Base-by-base conservation (phyloP, 805 yeast species). In the Metschnikowia orientalis region DNA sequence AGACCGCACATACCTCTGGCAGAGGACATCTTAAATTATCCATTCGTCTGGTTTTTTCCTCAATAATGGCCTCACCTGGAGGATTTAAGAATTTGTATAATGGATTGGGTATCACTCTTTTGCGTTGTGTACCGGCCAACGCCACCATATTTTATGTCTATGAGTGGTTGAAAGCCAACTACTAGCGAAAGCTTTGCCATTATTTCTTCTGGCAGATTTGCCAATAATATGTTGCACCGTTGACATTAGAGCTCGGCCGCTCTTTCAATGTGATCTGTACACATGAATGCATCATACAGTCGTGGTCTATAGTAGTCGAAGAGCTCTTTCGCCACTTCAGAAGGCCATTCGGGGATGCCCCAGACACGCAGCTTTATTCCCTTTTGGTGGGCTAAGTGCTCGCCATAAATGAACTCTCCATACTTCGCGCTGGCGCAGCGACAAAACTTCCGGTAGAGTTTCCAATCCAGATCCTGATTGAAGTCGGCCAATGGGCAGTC, bases 51-150 rank as follows among this genome's bases (percentile, higher is more conserved):
- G 73, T 77, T 5, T 69, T 55, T 28, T 40, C 30, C 30, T 34
- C 52, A 4, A 34, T 54, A 33, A 28, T 40, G 16, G 47, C 47
- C 34, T 59, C 63, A 20, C 43, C 42, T 7, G 76, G 79, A 1
- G 97, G 97, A 0, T 28, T 87, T 1, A 48, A 62, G 12, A 88
- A 82, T 3, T 75, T 90, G 36, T 90, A 89, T 50, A 75, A 84
- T 38, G 97, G 97, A 1, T 63, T 89, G 35, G 85, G 90, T 0
- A 80, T 90, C 35, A 87, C 97, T 0, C 58, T 87, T 37, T 43
- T 77, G 5, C 75, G 95, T 51, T 86, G 95, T 0, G 75, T 85
- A 1, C 97, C 97, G 1, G 88, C 96, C 3, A 85, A 87, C 50
- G 96, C 96, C 2, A 68, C 80, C 6, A 86, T 89, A 18, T 90